A percentile compares a stretch with the other conserved stretches of the same genome.
phyloP scores from a whole-genome alignment of 495 filamentous ascomycete genomes.

The Hyaloscypha hepaticicola region DNA sequence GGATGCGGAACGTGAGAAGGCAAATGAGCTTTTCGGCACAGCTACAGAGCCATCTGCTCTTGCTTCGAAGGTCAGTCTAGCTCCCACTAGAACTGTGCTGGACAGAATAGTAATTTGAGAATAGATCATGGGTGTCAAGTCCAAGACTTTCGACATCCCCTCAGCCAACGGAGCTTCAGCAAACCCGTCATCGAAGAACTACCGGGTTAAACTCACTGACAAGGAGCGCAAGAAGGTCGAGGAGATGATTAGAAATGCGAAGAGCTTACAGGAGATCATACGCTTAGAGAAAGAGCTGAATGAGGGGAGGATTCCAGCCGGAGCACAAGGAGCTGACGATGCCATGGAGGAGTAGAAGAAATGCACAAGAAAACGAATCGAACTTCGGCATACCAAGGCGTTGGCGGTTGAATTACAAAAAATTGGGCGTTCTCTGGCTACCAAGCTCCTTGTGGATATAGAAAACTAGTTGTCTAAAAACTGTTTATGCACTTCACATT shows the following conservation, averaged over 20 bases:
- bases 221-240: slow-evolving; percentile 68
- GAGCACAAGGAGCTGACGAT: slow-evolving; percentile 49
- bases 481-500: neutral
- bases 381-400: slow-evolving; percentile 10
- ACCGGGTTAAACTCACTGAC: slow-evolving; percentile 66
- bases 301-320: slow-evolving; percentile 79
- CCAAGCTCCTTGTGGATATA: slow-evolving; percentile 4
- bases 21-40: slow-evolving; percentile 80
- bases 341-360: slow-evolving; percentile 53
- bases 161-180: slow-evolving; percentile 43
- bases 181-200: slow-evolving; percentile 56
- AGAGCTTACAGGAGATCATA: slow-evolving; percentile 81
- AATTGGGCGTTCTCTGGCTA: slow-evolving; percentile 3
- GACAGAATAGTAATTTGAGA: slow-evolving; percentile 7
- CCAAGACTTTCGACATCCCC: slow-evolving; percentile 72
- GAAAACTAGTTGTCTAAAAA: neutral
- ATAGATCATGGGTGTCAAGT: slow-evolving; percentile 84
- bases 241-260: slow-evolving; percentile 77
- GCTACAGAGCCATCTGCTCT: slow-evolving; percentile 71
- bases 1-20: slow-evolving; percentile 72
- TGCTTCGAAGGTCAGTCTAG: slow-evolving; percentile 60
- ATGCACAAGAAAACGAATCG: neutral
- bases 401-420: slow-evolving; percentile 9
- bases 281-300: slow-evolving; percentile 79
- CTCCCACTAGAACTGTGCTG: neutral